Conservation (phyloP, 2,329 filamentous ascomycete genomes). For the Fusarium irregulare region DNA sequence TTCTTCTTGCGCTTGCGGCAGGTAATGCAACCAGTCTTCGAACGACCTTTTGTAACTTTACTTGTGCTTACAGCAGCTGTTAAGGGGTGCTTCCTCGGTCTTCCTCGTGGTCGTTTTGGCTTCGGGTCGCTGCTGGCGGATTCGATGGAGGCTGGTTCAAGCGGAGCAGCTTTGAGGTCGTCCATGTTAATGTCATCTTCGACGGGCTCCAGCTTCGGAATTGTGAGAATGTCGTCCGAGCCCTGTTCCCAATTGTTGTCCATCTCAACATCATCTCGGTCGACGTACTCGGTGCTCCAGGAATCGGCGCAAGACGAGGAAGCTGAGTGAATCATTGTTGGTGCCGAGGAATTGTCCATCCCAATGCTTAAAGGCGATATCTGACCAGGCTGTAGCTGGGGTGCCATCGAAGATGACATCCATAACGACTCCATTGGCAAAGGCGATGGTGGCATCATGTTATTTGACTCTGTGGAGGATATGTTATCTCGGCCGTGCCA, state of each 20-base stretch:
- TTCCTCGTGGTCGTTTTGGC: constrained; percentile 76
- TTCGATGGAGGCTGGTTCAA: constrained; percentile 37
- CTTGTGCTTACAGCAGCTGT: constrained; percentile 66
- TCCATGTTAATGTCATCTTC: constrained; percentile 68
- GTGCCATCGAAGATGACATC: constrained; percentile 40
- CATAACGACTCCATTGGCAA: constrained; percentile 50
- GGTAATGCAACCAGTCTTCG: constrained; percentile 76
- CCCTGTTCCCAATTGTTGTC: constrained; percentile 61
- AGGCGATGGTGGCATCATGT: constrained; percentile 47
- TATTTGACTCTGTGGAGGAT: constrained; percentile 54
- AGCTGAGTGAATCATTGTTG: constrained; percentile 58
- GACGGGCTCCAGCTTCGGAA: constrained; percentile 67
- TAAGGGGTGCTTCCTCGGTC: constrained; percentile 84
- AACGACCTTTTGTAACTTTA: constrained; percentile 82
- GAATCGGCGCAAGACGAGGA: constrained; percentile 60
- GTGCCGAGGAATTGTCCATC: constrained; percentile 58
- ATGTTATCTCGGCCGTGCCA: constrained; percentile 61
- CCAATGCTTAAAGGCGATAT: constrained; percentile 65
- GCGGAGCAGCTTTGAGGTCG: constrained; percentile 60
- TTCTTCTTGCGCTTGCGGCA: constrained; percentile 78
- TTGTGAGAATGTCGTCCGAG: constrained; percentile 58
- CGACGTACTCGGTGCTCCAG: constrained; percentile 57
- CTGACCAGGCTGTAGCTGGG: constrained; percentile 58
- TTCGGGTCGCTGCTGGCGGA: constrained; percentile 52
- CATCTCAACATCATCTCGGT: constrained; percentile 54